phyloP scores from a whole-genome alignment of 1,139 yeast species.

The Hemisphaericaspora lyxosophila region DNA sequence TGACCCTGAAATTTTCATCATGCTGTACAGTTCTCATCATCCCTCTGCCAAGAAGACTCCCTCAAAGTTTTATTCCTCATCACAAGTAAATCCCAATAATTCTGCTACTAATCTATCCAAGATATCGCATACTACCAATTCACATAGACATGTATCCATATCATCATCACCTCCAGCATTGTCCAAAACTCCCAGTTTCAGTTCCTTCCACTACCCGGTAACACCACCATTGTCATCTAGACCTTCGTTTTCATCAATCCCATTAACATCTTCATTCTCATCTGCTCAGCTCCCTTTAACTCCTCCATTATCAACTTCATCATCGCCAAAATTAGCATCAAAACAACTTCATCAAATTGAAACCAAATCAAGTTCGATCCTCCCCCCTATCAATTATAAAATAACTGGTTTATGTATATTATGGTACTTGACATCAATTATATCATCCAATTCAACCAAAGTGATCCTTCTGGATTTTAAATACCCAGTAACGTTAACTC shows the following conservation, averaged over 20 bases:
- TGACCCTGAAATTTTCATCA: too few relatives aligned
- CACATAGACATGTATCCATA: conserved; percentile 1
- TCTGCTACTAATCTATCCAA: conserved; percentile 31
- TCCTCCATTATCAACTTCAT: conserved; percentile 36
- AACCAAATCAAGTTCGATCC: conserved; percentile 4
- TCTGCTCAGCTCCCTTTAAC: conserved; percentile 27
- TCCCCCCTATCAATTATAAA: conserved; percentile 32
- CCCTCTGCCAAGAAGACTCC: conserved; percentile 10
- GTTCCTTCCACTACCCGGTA: not conserved
- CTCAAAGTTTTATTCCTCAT: conserved; percentile 12
- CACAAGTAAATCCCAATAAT: conserved; percentile 25
- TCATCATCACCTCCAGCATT: conserved; percentile 1
- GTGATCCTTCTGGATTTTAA: conserved; percentile 65
- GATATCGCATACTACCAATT: conserved; percentile 11
- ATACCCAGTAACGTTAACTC: conserved; percentile 83
- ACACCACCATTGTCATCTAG: conserved; percentile 12
- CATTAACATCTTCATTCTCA: too few relatives aligned
- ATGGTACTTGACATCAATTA: conserved; percentile 83
- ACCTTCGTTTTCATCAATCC: conserved; percentile 12
- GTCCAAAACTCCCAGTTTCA: conserved; percentile 1
- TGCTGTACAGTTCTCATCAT: too few relatives aligned
- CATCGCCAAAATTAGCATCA: conserved; percentile 27
- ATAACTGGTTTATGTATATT: conserved; percentile 51
- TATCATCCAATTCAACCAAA: conserved; percentile 81
- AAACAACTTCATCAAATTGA: conserved; percentile 11